A percentile compares a stretch with the other conserved stretches of the same genome.
Conservation (phyloP, 768 basidiomycete genomes). For the Tricholoma hemisulphureum region DNA sequence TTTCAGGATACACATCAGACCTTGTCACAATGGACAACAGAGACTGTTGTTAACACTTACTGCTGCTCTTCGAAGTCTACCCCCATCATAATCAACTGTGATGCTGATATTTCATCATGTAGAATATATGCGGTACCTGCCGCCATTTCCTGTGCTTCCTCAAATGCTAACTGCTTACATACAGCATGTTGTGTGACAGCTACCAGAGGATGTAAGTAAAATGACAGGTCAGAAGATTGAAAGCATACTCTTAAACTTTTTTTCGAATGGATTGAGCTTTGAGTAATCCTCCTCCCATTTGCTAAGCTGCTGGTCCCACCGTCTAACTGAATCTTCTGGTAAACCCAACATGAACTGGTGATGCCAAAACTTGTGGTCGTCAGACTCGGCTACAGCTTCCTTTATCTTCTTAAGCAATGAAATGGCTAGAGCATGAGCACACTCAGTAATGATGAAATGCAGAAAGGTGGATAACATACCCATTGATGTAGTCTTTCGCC, state of each 20-base stretch:
- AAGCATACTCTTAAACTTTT: slow-evolving; percentile 1
- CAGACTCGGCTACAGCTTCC: background rate
- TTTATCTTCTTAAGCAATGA: slow-evolving; percentile 1
- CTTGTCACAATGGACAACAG: background rate
- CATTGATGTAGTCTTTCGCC: background rate
- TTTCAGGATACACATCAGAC: background rate
- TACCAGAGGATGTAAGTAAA: background rate
- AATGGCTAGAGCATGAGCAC: background rate
- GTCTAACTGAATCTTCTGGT: background rate
- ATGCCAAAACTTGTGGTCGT: background rate
- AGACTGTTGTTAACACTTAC: background rate
- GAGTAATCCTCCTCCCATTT: slow-evolving; percentile 2
- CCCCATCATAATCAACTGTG: slow-evolving; percentile 7
- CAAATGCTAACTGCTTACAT: background rate
- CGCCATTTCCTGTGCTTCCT: slow-evolving; percentile 3
- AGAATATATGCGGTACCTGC: slow-evolving; percentile 4
- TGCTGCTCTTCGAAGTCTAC: slow-evolving; percentile 9
- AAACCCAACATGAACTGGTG: background rate
- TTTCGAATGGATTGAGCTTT: slow-evolving; percentile 2
- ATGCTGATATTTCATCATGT: slow-evolving; percentile 5
- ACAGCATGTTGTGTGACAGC: slow-evolving; percentile 1
- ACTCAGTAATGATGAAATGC: background rate
- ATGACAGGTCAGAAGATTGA: background rate
- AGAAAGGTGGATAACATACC: background rate
- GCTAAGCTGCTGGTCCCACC: background rate